Conservation (phyloP, 495 filamentous ascomycete genomes). For the Tetracladium setigerum region DNA sequence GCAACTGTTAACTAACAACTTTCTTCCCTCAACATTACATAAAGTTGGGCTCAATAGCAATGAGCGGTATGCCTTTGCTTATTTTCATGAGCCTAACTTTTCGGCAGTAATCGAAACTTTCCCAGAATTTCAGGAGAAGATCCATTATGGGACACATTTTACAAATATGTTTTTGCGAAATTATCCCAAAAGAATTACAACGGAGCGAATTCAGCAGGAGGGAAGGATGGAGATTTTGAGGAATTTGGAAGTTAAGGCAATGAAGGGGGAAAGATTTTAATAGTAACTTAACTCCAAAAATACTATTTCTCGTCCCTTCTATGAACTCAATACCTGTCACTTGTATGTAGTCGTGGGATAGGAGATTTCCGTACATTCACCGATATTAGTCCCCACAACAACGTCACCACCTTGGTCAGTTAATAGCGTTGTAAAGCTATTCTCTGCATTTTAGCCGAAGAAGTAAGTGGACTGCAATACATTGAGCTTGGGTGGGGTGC, state of each 20-base stretch:
- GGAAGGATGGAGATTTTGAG: not conserved
- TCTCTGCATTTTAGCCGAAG: conserved; percentile 9
- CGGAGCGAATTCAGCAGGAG: conserved; percentile 23
- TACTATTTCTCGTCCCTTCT: too few species aligned
- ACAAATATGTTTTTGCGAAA: conserved; percentile 42
- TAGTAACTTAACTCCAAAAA: too few species aligned
- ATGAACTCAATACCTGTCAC: too few species aligned
- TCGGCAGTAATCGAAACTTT: conserved; percentile 32
- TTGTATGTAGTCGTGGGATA: too few species aligned
- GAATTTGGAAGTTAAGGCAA: too few species aligned
- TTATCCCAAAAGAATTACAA: conserved; percentile 38
- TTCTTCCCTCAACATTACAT: conserved; percentile 35
- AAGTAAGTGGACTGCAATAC: conserved; percentile 9
- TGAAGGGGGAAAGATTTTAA: too few species aligned
- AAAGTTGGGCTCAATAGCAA: conserved; percentile 38
- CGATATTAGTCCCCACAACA: too few species aligned
- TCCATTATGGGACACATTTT: conserved; percentile 41
- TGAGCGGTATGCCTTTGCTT: conserved; percentile 34
- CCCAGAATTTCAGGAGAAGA: conserved; percentile 22
- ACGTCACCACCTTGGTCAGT: too few species aligned
- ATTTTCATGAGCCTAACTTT: conserved; percentile 42
- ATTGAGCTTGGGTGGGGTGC: conserved; percentile 7
- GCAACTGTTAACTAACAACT: conserved; percentile 34
- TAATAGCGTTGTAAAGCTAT: too few species aligned
- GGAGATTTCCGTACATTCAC: too few species aligned